These are phyloP conservation scores for Paracoccidioides brasiliensis DNA, from an alignment of 2,329 filamentous ascomycete species.

Conservation along the genomic window DNA sequence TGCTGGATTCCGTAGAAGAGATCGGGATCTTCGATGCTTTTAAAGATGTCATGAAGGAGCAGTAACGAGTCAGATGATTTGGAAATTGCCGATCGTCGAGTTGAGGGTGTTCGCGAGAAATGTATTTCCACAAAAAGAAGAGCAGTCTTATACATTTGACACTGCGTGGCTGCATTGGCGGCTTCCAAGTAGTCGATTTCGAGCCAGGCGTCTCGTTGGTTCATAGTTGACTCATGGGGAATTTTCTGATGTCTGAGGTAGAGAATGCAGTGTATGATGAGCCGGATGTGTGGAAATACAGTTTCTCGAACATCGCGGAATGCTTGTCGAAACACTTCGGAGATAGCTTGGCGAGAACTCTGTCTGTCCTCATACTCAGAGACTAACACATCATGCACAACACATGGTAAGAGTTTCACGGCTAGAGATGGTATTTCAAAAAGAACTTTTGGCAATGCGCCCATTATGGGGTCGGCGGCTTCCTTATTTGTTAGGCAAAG, in stretches of 20 bases:
- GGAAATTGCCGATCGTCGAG: conserved; percentile 53
- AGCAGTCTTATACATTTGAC: conserved; percentile 77
- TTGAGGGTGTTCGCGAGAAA: conserved; percentile 43
- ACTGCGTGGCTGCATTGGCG: conserved; percentile 58
- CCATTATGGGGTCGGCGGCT: conserved; percentile 53
- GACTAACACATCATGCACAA: conserved; percentile 68
- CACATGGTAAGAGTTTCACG: conserved; percentile 62
- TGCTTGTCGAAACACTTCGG: conserved; percentile 51
- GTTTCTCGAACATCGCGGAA: conserved; percentile 36
- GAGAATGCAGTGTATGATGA: conserved; percentile 65
- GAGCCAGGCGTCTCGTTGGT: conserved; percentile 72
- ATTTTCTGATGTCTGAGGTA: conserved; percentile 75
- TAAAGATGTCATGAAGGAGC: conserved; percentile 69
- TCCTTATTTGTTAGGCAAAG: conserved; percentile 46
- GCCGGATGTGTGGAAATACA: conserved; percentile 50
- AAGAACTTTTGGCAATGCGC: conserved; percentile 54
- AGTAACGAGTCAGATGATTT: conserved; percentile 46
- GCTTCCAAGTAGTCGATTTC: conserved; percentile 63
- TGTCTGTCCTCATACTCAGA: conserved; percentile 52
- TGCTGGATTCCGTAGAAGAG: conserved; percentile 87
- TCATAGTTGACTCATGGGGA: conserved; percentile 63
- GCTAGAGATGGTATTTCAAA: conserved; percentile 55
- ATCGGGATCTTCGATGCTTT: conserved; percentile 89
- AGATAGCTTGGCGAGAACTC: conserved; percentile 49
- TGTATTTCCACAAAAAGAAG: conserved; percentile 69